Percentiles rank a stretch among this genome's conserved stretches.
Evolutionary conservation across 257 asterid species (phyloP).

Genomic region (Petunia secreta): DNA sequence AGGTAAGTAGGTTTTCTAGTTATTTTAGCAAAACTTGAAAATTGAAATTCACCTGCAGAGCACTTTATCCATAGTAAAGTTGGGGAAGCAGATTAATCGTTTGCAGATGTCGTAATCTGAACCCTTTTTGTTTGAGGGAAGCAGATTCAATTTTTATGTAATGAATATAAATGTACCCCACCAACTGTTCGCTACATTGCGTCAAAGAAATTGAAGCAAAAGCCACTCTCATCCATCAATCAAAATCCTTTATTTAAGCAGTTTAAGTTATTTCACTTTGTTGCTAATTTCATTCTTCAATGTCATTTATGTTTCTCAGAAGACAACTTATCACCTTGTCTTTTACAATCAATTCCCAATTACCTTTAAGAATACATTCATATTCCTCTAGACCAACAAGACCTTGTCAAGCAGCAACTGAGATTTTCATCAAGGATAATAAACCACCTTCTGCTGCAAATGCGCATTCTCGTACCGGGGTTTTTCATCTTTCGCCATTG

Average conservation of each 20-base stretch:
- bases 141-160: too few species aligned
- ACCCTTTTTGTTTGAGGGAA: too few species aligned
- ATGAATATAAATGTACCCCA: too few species aligned
- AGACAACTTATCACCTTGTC: conserved; percentile 7
- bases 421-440: background rate
- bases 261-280: background rate
- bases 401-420: conserved; percentile 6
- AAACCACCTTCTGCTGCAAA: conserved; percentile 18
- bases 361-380: background rate
- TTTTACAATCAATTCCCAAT: background rate
- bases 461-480: conserved; percentile 28
- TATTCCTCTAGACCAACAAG: conserved; percentile 22
- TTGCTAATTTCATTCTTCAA: background rate
- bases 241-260: conserved; percentile 22
- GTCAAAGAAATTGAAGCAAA: too few species aligned
- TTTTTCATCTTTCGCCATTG: conserved; percentile 64
- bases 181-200: too few species aligned
- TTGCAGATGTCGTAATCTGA: too few species aligned
- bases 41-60: too few species aligned
- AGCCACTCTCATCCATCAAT: too few species aligned
- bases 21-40: too few species aligned
- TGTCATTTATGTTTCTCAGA: background rate
- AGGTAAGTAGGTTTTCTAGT: too few species aligned
- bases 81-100: too few species aligned
- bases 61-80: too few species aligned